Base-by-base conservation (phyloP, 2,329 filamentous ascomycete genomes). In the Colletotrichum destructivum region DNA sequence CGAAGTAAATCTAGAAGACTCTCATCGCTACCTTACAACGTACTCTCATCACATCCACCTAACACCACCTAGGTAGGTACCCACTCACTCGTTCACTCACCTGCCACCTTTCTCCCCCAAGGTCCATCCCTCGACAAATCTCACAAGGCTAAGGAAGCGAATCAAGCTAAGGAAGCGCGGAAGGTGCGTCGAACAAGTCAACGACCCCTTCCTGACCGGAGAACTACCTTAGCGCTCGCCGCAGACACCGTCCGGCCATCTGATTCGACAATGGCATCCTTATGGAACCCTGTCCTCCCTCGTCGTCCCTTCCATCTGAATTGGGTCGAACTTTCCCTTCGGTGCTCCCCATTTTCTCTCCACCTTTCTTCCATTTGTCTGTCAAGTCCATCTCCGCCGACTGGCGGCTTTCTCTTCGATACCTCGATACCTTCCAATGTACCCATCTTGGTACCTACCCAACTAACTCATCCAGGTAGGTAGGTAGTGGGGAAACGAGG, bases 241-340 rank as follows among this genome's bases (percentile, higher is more conserved):
- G 31, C 56, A 56, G 52, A 71, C 38, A 46, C 64, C 69, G 26
- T 23, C 21, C 52, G 11, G 35, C 38, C 38, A 35, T 63, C 59
- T 71, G 59, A 71, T 71, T 71, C 46, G 65, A 8, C 69, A 71
- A 71, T 71, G 61, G 52, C 69, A 63, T 61, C 57, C 52, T 68
- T 71, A 59, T 49, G 57, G 59, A 63, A 63, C 69, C 69, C 64
- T 62, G 63, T 35, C 31, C 8, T 40, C 40, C 31, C 31, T 40
- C 40, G 21, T 59, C 18, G 21, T 65, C 46, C 40, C 54, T 52
- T 66, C 67, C 40, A 54, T 68, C 57, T 52, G 56, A 26, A 55
- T 51, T 35, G 64, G 42, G 23, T 38, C 40, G 57, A 46, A 31
- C 42, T 57, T 54, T 51, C 44, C 51, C 52, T 62, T 46, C 15